Evolutionary conservation across 208 protist species (phyloP).

Genomic region (Porcisia deanei): DNA sequence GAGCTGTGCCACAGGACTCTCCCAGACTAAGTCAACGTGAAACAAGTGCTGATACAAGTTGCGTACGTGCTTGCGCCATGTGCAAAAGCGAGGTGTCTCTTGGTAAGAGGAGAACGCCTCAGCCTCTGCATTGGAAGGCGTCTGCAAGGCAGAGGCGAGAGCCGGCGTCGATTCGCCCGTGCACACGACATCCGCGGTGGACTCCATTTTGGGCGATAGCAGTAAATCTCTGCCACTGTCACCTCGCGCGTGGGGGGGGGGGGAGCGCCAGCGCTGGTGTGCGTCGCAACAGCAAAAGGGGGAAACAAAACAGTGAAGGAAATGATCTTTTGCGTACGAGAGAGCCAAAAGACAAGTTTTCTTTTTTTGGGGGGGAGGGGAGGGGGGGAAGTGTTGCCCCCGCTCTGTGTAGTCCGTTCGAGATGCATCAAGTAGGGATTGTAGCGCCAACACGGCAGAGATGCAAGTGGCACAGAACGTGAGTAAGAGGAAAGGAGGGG

Average conservation of each 20-base stretch:
- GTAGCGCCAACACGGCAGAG: no score
- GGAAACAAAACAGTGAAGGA: neutral
- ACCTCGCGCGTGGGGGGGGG: neutral
- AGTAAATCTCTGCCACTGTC: neutral
- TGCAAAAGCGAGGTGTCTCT: constrained; percentile 70
- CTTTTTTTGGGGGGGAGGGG: neutral
- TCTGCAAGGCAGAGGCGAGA: constrained; percentile 12
- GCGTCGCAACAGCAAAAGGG: neutral
- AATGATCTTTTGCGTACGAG: no score
- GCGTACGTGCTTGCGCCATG: constrained; percentile 89
- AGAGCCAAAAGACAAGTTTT: neutral
- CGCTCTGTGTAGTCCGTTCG: neutral
- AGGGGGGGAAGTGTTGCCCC: no score
- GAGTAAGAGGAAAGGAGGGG: neutral
- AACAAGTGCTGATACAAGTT: constrained; percentile 89
- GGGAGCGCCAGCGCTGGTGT: neutral
- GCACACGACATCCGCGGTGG: constrained; percentile 13
- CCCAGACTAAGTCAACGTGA: constrained; percentile 90
- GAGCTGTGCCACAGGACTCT: constrained; percentile 70
- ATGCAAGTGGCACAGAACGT: neutral
- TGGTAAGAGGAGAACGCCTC: constrained; percentile 54
- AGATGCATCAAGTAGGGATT: neutral
- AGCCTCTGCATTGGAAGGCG: constrained; percentile 8
- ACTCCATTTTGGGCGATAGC: constrained; percentile 3
- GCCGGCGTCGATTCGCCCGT: constrained; percentile 3